phyloP scores from a whole-genome alignment of 805 yeast species.

The Yarrowia bubula region DNA sequence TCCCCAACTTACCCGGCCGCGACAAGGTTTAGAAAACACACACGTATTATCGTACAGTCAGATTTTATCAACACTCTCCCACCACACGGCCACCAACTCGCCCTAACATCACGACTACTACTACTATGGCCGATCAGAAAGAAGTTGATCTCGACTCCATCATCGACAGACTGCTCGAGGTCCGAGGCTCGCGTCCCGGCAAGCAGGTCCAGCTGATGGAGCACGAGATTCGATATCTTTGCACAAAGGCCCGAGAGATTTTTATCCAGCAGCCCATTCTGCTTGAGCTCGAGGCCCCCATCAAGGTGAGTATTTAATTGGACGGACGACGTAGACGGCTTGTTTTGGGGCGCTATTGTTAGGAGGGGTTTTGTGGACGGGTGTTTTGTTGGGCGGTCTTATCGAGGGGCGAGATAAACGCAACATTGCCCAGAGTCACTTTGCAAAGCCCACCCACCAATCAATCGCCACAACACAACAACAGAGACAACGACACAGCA shows the following conservation, averaged over 20 bases:
- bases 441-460: not conserved
- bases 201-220: constrained; percentile 92
- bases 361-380: not conserved
- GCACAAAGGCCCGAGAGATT: constrained; percentile 97
- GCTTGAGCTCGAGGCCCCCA: constrained; percentile 95
- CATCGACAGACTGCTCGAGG: constrained; percentile 94
- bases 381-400: not conserved
- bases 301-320: constrained; percentile 46
- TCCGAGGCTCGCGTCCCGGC: constrained; percentile 97
- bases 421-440: constrained; percentile 13
- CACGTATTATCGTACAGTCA: constrained; percentile 26
- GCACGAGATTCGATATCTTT: constrained; percentile 88
- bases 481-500: not conserved
- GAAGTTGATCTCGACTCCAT: constrained; percentile 97
- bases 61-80: constrained; percentile 25
- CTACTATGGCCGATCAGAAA: constrained; percentile 40
- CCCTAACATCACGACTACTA: constrained; percentile 16
- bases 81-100: constrained; percentile 21
- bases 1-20: constrained; percentile 26
- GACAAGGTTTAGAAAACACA: constrained; percentile 25
- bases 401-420: constrained; percentile 13
- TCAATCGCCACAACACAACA: not conserved
- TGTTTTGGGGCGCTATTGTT: not conserved
- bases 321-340: not conserved
- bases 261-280: constrained; percentile 96